These are phyloP conservation scores for Ascochyta fabae DNA, from an alignment of 2,329 filamentous ascomycete genomes.

Conservation along the genomic window DNA sequence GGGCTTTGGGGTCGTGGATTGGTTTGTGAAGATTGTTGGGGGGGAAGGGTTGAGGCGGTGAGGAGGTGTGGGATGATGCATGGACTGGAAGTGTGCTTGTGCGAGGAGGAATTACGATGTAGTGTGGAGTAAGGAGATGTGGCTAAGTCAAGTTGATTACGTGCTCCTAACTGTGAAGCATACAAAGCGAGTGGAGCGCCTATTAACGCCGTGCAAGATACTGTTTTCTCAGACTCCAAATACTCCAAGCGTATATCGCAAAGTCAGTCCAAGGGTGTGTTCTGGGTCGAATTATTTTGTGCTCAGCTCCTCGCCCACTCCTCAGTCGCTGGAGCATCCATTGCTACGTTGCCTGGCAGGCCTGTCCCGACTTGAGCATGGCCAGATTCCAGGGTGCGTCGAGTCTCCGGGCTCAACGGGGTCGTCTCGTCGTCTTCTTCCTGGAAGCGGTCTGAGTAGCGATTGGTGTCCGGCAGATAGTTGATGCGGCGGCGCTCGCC, in stretches of 20 bases:
- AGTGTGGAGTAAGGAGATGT: too few relatives aligned
- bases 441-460: constrained; percentile 41
- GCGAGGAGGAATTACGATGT: too few relatives aligned
- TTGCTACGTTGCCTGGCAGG: constrained; percentile 23
- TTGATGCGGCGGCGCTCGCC: constrained; percentile 36
- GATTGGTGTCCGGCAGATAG: constrained; percentile 37
- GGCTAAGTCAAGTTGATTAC: too few relatives aligned
- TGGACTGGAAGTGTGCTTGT: too few relatives aligned
- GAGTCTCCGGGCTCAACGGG: constrained; percentile 8
- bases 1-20: background rate
- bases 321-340: constrained; percentile 28
- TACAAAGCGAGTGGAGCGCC: background rate
- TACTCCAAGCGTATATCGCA: too few relatives aligned
- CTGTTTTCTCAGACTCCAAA: background rate
- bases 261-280: background rate
- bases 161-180: too few relatives aligned
- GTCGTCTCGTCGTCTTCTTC: constrained; percentile 26
- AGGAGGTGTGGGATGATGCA: background rate
- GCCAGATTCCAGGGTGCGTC: constrained; percentile 31
- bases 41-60: background rate
- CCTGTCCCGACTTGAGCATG: constrained; percentile 25
- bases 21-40: constrained; percentile 1
- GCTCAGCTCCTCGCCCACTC: constrained; percentile 32
- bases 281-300: background rate
- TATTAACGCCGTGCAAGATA: background rate